A percentile compares a stretch with the other conserved stretches of the same genome.
phyloP scores from a whole-genome alignment of 805 yeast species.

The Kluyveromyces siamensis region DNA sequence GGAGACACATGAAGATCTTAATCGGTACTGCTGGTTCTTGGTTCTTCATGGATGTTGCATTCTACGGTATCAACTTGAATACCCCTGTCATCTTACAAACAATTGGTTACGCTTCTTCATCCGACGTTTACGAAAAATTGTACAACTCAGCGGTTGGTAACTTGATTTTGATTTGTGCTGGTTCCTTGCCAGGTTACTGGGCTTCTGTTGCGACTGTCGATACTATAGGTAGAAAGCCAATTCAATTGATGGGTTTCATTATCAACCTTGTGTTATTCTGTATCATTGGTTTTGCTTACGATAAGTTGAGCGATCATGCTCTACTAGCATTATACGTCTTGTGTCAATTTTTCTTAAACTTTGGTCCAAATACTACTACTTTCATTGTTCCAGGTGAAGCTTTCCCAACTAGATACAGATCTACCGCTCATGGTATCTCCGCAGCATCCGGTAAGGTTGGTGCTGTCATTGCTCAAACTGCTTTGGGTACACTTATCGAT shows the following conservation, averaged over 20 bases:
- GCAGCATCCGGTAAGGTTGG: constrained; percentile 91
- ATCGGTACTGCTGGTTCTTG: constrained; percentile 88
- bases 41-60: constrained; percentile 87
- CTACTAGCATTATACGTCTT: constrained; percentile 69
- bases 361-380: constrained; percentile 90
- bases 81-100: constrained; percentile 70
- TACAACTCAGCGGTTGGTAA: constrained; percentile 86
- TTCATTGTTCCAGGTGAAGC: constrained; percentile 86
- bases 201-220: constrained; percentile 71
- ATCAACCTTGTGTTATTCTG: constrained; percentile 66
- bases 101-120: constrained; percentile 72
- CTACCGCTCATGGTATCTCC: constrained; percentile 90
- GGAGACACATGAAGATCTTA: constrained; percentile 79
- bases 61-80: constrained; percentile 81
- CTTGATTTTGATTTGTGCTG: constrained; percentile 87
- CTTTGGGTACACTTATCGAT: constrained; percentile 73
- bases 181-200: constrained; percentile 95
- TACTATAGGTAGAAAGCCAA: constrained; percentile 72
- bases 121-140: constrained; percentile 59
- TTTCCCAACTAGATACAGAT: constrained; percentile 92
- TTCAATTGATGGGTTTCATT: constrained; percentile 70
- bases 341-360: constrained; percentile 82
- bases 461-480: constrained; percentile 86
- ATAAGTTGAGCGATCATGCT: constrained; percentile 58
- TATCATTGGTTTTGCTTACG: constrained; percentile 75